Evolutionary conservation across 306 rosid species (phyloP).

Genomic region (Luffa aegyptiaca): DNA sequence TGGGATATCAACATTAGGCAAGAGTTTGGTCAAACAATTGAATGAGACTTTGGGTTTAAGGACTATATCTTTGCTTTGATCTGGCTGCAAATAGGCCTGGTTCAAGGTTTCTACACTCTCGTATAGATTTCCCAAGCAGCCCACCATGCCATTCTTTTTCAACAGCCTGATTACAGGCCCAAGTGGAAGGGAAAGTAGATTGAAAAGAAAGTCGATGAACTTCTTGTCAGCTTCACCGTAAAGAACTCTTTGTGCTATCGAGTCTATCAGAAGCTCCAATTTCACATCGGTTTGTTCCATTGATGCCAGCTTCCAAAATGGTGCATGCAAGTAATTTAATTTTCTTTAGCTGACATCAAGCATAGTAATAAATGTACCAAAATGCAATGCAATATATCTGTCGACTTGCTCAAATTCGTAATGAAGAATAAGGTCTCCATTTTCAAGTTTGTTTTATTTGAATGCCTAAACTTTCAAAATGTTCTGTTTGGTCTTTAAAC

Average conservation of each 20-base stretch:
- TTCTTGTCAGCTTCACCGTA: constrained; percentile 41
- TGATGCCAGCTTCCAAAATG: too few relatives aligned
- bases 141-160: constrained; percentile 20
- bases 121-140: constrained; percentile 35
- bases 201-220: constrained; percentile 33
- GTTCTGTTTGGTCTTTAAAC: too few relatives aligned
- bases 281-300: not conserved
- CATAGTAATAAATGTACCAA: too few relatives aligned
- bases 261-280: constrained; percentile 28
- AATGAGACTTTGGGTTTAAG: constrained; percentile 15
- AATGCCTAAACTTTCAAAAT: too few relatives aligned
- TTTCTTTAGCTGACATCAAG: too few relatives aligned
- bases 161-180: constrained; percentile 19
- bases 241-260: constrained; percentile 12
- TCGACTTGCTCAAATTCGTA: too few relatives aligned
- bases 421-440: too few relatives aligned
- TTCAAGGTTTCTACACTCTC: constrained; percentile 23
- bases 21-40: not conserved
- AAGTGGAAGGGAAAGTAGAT: constrained; percentile 25
- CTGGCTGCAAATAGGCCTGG: constrained; percentile 21
- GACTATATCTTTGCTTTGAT: constrained; percentile 7
- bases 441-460: too few relatives aligned
- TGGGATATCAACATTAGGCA: not conserved
- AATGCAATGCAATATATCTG: too few relatives aligned
- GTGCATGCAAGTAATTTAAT: too few relatives aligned